Percentiles rank a stretch among this genome's conserved stretches.
Evolutionary conservation across 257 asterid genomes (phyloP).

Genomic region (Jacaranda copaia): DNA sequence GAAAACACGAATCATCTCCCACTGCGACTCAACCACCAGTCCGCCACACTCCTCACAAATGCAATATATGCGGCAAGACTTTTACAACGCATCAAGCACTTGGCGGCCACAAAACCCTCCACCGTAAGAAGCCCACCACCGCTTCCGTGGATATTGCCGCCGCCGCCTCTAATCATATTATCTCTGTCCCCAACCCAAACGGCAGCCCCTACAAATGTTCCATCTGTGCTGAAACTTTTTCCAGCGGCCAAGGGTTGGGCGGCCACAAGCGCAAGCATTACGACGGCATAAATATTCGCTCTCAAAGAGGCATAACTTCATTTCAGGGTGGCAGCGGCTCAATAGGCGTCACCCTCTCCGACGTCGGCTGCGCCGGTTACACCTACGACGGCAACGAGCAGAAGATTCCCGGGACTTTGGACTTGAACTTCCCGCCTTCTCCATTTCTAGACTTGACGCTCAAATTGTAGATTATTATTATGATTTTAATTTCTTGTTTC

Average conservation of each 20-base stretch:
- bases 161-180: too few species aligned
- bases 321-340: slow-evolving; percentile 37
- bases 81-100: too few species aligned
- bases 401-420: slow-evolving; percentile 29
- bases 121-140: too few species aligned
- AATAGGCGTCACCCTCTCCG: slow-evolving; percentile 13
- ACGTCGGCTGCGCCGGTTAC: slow-evolving; percentile 19
- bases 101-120: too few species aligned
- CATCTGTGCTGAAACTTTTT: slow-evolving; percentile 39
- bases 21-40: too few species aligned
- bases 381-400: not conserved
- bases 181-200: not conserved
- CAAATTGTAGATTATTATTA: slow-evolving; percentile 7
- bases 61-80: too few species aligned
- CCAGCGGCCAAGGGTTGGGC: slow-evolving; percentile 56
- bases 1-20: too few species aligned
- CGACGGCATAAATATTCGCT: slow-evolving; percentile 36
- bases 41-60: too few species aligned
- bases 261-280: slow-evolving; percentile 66
- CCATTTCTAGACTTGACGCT: slow-evolving; percentile 21
- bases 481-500: not conserved
- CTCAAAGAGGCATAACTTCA: not conserved
- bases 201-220: slow-evolving; percentile 44
- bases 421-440: slow-evolving; percentile 36
- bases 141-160: too few species aligned